Evolutionary conservation across 306 rosid genomes (phyloP), one percentile per base, ranked within the genome.

Genomic region (Pterocarpus santalinus): DNA sequence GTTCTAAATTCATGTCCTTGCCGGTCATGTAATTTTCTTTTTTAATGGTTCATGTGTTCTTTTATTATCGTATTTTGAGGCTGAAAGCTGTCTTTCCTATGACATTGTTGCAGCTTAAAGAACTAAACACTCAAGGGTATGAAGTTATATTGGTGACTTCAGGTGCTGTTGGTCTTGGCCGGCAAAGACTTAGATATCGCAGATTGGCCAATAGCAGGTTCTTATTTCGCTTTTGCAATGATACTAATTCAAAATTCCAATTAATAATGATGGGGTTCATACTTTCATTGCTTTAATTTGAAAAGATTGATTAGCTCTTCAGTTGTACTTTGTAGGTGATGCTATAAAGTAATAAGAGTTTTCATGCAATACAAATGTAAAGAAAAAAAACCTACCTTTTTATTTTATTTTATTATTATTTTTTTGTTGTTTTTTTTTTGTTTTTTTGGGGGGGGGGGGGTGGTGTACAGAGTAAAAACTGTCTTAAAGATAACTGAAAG

Each of bases 141-240:
- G 97, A 95, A 83, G 97, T 95, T 58, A 93, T 95, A 84, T 74
- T 95, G 90, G 98, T 95, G 76, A 89, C 95, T 73, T 95, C 97
- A 57, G 98, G 98, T 69, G 98, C 98, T 76, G 97, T 95, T 76
- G 98, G 97, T 67, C 92, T 95, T 67, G 98, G 98, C 74, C 90
- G 89, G 58, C 98, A 95, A 82, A 91, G 98, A 84, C 92, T 95
- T 49, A 76, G 91, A 87, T 92, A 92, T 86, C 86, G 98, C 73
- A 89, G 80, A 95, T 80, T 95, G 86, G 92, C 95, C 9, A 95
- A 95, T 76, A 90, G 95, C 97, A 92, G 98, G 98, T 95, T 84
- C 36, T 15, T 66, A 41, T 47, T 69, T 41, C 46, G 57, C n/a
- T 41, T 57, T 66, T 72, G 55, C 70, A 38, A 34, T 72, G 56